Base-by-base conservation (phyloP, 2,329 filamentous ascomycete species). In the Pyrenophora graminea region DNA sequence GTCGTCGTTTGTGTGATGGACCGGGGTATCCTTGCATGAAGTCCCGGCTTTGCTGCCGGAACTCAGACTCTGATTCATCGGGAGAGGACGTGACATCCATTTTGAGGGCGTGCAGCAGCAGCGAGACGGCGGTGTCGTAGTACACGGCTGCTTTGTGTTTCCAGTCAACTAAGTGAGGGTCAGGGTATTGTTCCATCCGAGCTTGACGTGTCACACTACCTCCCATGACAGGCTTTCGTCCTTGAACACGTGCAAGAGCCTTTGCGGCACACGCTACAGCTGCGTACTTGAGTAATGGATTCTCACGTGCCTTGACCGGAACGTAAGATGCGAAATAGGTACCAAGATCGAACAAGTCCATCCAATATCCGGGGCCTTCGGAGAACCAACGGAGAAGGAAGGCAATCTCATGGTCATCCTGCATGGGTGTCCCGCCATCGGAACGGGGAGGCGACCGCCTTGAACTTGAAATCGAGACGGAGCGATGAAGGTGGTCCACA, bases 221-320 rank as follows among this genome's bases (percentile, higher is more conserved):
- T 39, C 80, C 78, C 48, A 79, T 70, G 31, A 78, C 70, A 3
- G 80, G 76, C 55, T 82, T 83, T 25, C 69, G 71, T 2, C 80
- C 80, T 55, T 79, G 77, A 6, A 84, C 79, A 34, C 80, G 78
- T 15, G 80, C 79, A 15, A 85, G 74, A 57, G 85, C 81, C 62
- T 86, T 87, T 10, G 83, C 84, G 5, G 83, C 80, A 55, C 84
- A 84, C 18, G 84, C 83, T 53, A 84, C 82, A 7, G 82, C 81
- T 6, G 84, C 81, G 61, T 80, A 80, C 44, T 77, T 76, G 34
- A 80, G 72, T 41, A 80, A 63, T n/a, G 77, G 75, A 45, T 81
- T 79, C 27, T 77, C 74, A 4, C 72, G 67, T 10, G 84, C 81
- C 62, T 81, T 80, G 2, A 85, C 77, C 1, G 83, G 83, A 17